Conservation (phyloP, 495 filamentous ascomycete species). For the Jackrogersella minutella region DNA sequence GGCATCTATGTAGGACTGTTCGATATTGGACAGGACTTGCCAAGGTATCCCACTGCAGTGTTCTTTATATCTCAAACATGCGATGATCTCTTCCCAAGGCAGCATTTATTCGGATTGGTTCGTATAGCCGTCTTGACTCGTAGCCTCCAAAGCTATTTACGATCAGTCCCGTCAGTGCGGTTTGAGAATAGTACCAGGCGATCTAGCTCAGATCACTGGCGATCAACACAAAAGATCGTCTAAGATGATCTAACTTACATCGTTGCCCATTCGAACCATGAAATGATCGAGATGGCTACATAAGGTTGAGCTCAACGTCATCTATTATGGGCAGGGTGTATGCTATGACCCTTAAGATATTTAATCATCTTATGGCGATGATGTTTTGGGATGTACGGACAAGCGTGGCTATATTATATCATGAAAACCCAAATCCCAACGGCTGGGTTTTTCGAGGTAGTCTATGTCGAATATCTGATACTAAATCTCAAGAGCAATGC, state of each 20-base stretch:
- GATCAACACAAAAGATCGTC: conserved; percentile 30
- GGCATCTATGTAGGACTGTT: not conserved
- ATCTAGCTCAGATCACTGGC: conserved; percentile 25
- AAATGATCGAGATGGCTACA: conserved; percentile 17
- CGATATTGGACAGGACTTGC: not conserved
- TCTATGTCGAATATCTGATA: no score
- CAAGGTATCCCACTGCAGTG: not conserved
- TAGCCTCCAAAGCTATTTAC: conserved; percentile 8
- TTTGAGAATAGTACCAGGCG: conserved; percentile 10
- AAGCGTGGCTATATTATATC: no score
- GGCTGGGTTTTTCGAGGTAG: no score
- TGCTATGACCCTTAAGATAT: not conserved
- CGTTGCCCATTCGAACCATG: conserved; percentile 31
- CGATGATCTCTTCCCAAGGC: conserved; percentile 1
- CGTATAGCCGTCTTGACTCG: no score
- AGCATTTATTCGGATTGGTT: not conserved
- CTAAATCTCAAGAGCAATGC: no score
- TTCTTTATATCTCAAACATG: conserved; percentile 14
- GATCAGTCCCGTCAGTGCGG: conserved; percentile 26
- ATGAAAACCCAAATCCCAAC: not conserved
- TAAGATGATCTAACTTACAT: conserved; percentile 32
- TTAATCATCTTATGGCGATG: not conserved
- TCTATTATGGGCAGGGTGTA: not conserved
- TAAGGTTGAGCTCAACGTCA: conserved; percentile 17
- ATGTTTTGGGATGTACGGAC: not conserved